phyloP scores from a whole-genome alignment of 1,139 yeast genomes.

The Diutina rugosa region DNA sequence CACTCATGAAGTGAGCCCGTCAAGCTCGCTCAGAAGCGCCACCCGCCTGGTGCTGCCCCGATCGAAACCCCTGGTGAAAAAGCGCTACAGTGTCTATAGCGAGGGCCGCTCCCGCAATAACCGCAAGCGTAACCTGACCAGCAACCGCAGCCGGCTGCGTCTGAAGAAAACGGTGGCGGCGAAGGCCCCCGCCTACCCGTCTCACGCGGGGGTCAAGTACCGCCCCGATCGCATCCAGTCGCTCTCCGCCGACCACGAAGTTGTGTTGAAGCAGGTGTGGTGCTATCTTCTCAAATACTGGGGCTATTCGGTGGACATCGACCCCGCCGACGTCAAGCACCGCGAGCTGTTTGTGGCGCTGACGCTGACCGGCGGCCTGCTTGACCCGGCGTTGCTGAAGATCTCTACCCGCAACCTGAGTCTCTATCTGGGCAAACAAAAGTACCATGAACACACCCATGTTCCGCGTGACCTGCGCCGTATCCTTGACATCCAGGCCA shows the following conservation, averaged over 20 bases:
- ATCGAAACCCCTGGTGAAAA: neutral
- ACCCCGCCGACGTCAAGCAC: neutral
- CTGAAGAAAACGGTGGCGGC: neutral
- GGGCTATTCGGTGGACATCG: constrained; percentile 35
- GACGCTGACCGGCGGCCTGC: neutral
- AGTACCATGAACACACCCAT: neutral
- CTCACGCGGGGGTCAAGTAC: neutral
- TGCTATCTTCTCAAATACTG: constrained; percentile 46
- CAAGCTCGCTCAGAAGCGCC: neutral
- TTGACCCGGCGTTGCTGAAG: neutral
- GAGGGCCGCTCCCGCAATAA: neutral
- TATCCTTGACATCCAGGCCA: constrained; percentile 1
- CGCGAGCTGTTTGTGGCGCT: neutral
- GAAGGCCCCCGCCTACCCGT: neutral
- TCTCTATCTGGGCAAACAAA: neutral
- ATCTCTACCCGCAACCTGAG: neutral
- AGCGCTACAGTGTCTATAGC: neutral
- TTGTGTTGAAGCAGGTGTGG: constrained; percentile 65
- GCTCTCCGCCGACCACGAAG: constrained; percentile 50
- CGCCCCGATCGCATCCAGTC: constrained; percentile 44
- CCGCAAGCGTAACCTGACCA: neutral
- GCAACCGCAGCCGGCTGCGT: neutral
- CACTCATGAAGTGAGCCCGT: neutral
- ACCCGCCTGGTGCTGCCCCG: neutral
- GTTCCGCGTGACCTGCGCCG: neutral